phyloP scores from a whole-genome alignment of 2,329 filamentous ascomycete genomes.

The Xylariaceae sp. region DNA sequence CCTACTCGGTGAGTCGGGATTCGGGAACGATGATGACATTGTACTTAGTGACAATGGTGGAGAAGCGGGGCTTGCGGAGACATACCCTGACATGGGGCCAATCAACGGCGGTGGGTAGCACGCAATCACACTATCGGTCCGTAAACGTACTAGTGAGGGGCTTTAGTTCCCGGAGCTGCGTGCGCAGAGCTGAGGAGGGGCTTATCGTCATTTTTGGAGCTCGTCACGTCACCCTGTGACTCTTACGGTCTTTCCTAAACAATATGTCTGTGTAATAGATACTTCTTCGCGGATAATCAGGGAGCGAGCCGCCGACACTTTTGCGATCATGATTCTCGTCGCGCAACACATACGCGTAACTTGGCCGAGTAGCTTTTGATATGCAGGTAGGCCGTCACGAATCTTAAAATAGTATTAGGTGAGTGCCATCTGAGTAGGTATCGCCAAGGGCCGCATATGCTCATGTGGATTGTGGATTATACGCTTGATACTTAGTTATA shows the following conservation, averaged over 20 bases:
- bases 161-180: constrained; percentile 4
- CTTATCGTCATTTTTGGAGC: background rate
- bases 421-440: too few species aligned
- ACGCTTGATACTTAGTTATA: too few species aligned
- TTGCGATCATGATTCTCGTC: too few species aligned
- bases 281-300: too few species aligned
- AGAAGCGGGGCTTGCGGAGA: constrained; percentile 11
- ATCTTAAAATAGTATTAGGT: too few species aligned
- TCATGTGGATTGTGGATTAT: too few species aligned
- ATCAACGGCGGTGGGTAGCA: constrained; percentile 29
- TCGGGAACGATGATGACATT: constrained; percentile 27
- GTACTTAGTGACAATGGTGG: constrained; percentile 21
- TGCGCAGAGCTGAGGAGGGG: constrained; percentile 2
- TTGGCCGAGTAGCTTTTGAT: too few species aligned
- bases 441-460: too few species aligned
- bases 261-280: background rate
- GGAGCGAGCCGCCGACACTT: too few species aligned
- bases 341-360: too few species aligned
- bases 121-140: constrained; percentile 29
- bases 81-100: constrained; percentile 20
- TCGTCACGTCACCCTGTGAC: constrained; percentile 1
- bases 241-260: too few species aligned
- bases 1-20: background rate
- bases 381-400: too few species aligned
- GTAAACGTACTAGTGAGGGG: constrained; percentile 29